phyloP scores from a whole-genome alignment of 169 alveolate genomes.

The Plasmodium gonderi region DNA sequence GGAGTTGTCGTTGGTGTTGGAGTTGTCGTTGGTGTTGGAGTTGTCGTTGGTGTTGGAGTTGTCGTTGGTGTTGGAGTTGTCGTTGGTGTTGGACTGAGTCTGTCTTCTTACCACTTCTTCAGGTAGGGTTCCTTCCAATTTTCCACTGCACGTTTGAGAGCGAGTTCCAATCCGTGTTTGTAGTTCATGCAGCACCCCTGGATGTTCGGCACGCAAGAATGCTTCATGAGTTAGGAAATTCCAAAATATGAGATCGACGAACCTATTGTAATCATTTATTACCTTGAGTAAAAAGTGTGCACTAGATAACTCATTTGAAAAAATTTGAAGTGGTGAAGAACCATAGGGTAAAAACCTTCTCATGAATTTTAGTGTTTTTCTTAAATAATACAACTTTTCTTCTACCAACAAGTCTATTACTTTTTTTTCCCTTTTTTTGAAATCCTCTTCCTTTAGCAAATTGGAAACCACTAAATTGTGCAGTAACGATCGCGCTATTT shows the following conservation, averaged over 20 bases:
- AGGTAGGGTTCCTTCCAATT: no score
- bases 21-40: no score
- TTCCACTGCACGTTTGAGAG: no score
- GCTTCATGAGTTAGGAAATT: neutral
- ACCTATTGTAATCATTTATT: slow-evolving; percentile 21
- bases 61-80: no score
- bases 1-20: no score
- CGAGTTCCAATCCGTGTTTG: no score
- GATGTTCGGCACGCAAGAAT: neutral
- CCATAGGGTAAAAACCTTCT: slow-evolving; percentile 47
- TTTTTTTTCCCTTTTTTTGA: neutral
- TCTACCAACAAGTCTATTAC: neutral
- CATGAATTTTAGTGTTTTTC: slow-evolving; percentile 29
- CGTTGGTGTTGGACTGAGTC: no score
- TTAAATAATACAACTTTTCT: slow-evolving; percentile 13
- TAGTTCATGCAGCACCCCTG: neutral
- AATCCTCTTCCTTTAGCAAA: slow-evolving; percentile 1
- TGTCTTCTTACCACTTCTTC: no score
- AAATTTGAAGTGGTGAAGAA: slow-evolving; percentile 19
- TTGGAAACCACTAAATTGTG: neutral
- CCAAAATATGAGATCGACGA: slow-evolving; percentile 7
- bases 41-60: no score
- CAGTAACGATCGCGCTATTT: slow-evolving; percentile 29
- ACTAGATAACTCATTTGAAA: slow-evolving; percentile 37
- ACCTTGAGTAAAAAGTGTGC: slow-evolving; percentile 34